Evolutionary conservation across 805 yeast genomes (phyloP).

Genomic region (Cephaloascus fragrans): DNA sequence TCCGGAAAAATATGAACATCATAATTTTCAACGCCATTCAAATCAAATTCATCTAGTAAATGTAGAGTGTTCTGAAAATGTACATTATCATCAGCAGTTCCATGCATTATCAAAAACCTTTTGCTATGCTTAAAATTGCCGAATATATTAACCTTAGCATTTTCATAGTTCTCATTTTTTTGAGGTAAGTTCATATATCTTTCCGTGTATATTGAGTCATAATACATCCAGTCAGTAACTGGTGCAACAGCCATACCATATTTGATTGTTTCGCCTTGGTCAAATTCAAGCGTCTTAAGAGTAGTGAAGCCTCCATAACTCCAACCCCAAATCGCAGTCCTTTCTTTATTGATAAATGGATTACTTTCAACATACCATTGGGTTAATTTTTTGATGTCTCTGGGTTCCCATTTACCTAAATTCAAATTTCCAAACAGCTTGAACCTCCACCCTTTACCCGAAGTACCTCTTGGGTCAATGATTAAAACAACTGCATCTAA

Average conservation of each 20-base stretch:
- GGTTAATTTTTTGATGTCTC: conserved; percentile 49
- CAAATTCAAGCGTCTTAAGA: conserved; percentile 78
- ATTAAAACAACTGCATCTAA: conserved; percentile 52
- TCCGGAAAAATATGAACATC: conserved; percentile 77
- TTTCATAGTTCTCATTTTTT: conserved; percentile 46
- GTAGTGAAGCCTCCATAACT: conserved; percentile 95
- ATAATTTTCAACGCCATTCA: conserved; percentile 71
- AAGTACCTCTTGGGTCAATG: conserved; percentile 78
- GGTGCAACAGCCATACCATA: conserved; percentile 97
- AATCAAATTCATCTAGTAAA: conserved; percentile 65
- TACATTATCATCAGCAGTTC: conserved; percentile 96
- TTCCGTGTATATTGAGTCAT: conserved; percentile 92
- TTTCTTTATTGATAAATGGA: conserved; percentile 24
- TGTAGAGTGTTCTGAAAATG: conserved; percentile 85
- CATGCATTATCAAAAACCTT: conserved; percentile 86
- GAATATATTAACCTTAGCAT: conserved; percentile 46
- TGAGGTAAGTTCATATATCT: conserved; percentile 85
- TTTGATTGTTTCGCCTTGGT: conserved; percentile 62
- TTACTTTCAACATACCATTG: conserved; percentile 36
- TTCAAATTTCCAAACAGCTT: conserved; percentile 44
- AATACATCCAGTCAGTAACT: conserved; percentile 87
- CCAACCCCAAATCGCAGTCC: conserved; percentile 96
- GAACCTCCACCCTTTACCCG: conserved; percentile 65
- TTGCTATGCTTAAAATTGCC: conserved; percentile 43
- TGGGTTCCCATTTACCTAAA: conserved; percentile 71